A percentile compares a stretch with the other conserved stretches of the same genome.
Evolutionary conservation across 1,284 basidiomycete genomes (phyloP).

Genomic region (Moesziomyces sp.): DNA sequence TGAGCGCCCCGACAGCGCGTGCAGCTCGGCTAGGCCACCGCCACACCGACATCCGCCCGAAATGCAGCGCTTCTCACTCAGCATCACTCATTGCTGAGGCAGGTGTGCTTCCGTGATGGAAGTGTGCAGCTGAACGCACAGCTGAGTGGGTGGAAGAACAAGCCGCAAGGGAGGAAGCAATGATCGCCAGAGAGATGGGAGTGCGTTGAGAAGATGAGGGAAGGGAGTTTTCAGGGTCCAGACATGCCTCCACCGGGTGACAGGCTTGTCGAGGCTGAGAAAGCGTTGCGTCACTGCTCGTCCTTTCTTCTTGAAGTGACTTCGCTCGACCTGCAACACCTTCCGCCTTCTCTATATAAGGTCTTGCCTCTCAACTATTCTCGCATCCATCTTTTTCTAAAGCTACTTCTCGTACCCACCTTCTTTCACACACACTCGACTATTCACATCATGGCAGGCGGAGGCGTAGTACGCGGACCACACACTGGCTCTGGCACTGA

Average conservation of each 20-base stretch:
- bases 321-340: too few species aligned
- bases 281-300: background rate
- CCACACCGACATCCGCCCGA: background rate
- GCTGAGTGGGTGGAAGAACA: background rate
- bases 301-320: too few species aligned
- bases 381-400: too few species aligned
- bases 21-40: background rate
- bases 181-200: background rate
- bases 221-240: background rate
- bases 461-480: constrained; percentile 28
- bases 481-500: constrained; percentile 43
- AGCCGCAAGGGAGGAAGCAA: background rate
- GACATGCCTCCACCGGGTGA: background rate
- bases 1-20: background rate
- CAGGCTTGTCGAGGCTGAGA: background rate
- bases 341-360: too few species aligned
- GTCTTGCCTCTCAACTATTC: too few species aligned
- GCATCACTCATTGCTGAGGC: background rate
- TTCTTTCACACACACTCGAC: background rate
- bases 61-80: background rate
- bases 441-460: constrained; percentile 30
- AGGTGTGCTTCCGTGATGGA: too few species aligned
- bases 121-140: background rate
- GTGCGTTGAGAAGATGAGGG: background rate
- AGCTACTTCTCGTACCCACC: background rate